Percentiles rank a stretch among this genome's conserved stretches.
These are phyloP conservation scores for Podaxis sp. DNA, from an alignment of 768 basidiomycete species.

Conservation along the genomic window DNA sequence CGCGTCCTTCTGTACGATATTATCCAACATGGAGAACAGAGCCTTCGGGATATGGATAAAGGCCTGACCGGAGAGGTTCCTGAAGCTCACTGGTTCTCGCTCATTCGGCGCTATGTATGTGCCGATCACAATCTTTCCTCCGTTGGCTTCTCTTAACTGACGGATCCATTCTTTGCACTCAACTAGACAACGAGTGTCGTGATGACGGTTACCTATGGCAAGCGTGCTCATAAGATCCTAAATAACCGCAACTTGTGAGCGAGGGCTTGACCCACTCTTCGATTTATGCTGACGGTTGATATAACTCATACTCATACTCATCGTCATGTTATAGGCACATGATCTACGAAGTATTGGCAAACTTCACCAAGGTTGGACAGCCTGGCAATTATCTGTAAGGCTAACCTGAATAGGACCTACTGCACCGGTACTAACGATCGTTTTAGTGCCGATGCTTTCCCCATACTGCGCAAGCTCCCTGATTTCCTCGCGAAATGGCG, in stretches of 20 bases:
- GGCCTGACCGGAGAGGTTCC: constrained; percentile 24
- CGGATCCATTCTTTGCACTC: neutral
- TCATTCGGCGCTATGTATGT: constrained; percentile 29
- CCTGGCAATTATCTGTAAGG: constrained; percentile 27
- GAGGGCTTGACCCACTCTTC: neutral
- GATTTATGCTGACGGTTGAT: neutral
- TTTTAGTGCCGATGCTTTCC: constrained; percentile 25
- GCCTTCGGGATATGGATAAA: constrained; percentile 19
- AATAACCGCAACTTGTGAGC: constrained; percentile 22
- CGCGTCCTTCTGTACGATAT: constrained; percentile 26
- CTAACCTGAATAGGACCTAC: neutral
- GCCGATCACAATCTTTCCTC: neutral
- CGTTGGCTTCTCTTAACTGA: neutral
- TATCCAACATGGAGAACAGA: constrained; percentile 19
- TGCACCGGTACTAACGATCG: neutral
- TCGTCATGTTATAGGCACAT: constrained; percentile 19
- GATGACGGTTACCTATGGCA: constrained; percentile 25
- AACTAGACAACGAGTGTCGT: constrained; percentile 26
- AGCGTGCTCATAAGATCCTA: constrained; percentile 22
- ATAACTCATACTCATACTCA: neutral
- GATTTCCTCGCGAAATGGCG: constrained; percentile 28
- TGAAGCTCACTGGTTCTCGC: constrained; percentile 29
- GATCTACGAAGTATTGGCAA: constrained; percentile 26
- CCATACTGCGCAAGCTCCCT: constrained; percentile 25
- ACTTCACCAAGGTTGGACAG: constrained; percentile 24